Evolutionary conservation across 768 basidiomycete species (phyloP), one percentile per base, ranked within the genome.

Genomic region (Trametes cubensis): DNA sequence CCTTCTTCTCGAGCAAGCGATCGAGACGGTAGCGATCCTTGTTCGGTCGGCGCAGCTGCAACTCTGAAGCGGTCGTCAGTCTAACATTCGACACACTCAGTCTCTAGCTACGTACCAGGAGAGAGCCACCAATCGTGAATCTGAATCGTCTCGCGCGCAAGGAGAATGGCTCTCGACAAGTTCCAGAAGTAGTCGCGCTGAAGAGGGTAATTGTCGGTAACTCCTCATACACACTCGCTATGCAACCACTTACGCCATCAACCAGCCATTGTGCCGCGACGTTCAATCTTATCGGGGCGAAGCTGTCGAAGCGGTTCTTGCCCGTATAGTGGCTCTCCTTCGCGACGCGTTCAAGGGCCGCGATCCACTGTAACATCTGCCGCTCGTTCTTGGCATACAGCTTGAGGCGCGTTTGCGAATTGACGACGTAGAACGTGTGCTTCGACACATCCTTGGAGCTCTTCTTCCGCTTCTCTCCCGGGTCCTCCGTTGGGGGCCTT

Each of bases 111-210:
- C 70, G 55, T 70, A 92, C 92, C 89, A 4, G 93, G 94, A 25
- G 93, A 93, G 23, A 95, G 78, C 97, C 96, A 98, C 96, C 96
- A 98, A 75, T 96, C 96, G 71, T 98, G 97, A 40, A 98, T 97
- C 71, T 94, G 95, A 58, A 97, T 94, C 47, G 77, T 81, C 69
- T 94, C 89, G 72, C 88, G 89, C 0, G 96, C 96, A 67, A 97
- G 82, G 25, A 92, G 80, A 49, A 99, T 88, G 0, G 96, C 96
- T 42, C 93, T 84, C 23, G 92, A 93, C 23, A 99, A 78, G 70
- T 95, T 96, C 97, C 96, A 99, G 76, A 94, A 96, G 71, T 99
- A 99, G 73, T 99, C 96, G 13, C 96, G 87, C 91, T 95, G 62
- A 30, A 38, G 6, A 15, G 55, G 41, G 42, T 23, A 13, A 28